These are phyloP conservation scores for Pulveroboletus sp. DNA, from an alignment of 768 basidiomycete species.

Conservation along the genomic window DNA sequence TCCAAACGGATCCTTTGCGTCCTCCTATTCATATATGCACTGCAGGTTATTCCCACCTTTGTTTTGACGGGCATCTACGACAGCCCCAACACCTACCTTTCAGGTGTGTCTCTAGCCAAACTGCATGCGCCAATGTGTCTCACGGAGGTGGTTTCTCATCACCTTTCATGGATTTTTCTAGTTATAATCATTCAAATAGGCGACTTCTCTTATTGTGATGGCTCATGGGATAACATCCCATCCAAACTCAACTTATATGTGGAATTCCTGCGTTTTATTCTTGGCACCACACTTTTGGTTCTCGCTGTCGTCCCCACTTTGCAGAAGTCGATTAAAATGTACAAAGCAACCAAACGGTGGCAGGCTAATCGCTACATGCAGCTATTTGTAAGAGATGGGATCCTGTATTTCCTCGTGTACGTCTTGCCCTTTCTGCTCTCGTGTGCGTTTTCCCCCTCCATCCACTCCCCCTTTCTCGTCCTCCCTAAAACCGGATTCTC, in stretches of 20 bases:
- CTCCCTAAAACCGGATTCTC: neutral
- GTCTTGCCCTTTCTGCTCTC: neutral
- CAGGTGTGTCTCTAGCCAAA: neutral
- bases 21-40: neutral
- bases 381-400: conserved; percentile 4
- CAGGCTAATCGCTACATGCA: conserved; percentile 5
- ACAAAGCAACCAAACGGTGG: conserved; percentile 8
- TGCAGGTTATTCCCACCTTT: neutral
- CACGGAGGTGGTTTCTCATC: neutral
- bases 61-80: neutral
- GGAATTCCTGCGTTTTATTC: neutral
- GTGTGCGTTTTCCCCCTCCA: no score
- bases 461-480: no score
- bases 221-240: neutral
- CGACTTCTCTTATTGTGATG: neutral
- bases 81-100: neutral
- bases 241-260: neutral
- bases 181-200: neutral
- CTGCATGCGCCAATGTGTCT: neutral
- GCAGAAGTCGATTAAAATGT: neutral
- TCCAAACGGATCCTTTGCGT: no score
- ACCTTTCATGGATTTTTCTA: neutral
- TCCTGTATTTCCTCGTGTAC: conserved; percentile 9
- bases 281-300: neutral
- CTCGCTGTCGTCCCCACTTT: neutral